A percentile compares a stretch with the other conserved stretches of the same genome.
Conservation (phyloP, 1,284 basidiomycete species). For the Uromyces viciae-fabae region DNA sequence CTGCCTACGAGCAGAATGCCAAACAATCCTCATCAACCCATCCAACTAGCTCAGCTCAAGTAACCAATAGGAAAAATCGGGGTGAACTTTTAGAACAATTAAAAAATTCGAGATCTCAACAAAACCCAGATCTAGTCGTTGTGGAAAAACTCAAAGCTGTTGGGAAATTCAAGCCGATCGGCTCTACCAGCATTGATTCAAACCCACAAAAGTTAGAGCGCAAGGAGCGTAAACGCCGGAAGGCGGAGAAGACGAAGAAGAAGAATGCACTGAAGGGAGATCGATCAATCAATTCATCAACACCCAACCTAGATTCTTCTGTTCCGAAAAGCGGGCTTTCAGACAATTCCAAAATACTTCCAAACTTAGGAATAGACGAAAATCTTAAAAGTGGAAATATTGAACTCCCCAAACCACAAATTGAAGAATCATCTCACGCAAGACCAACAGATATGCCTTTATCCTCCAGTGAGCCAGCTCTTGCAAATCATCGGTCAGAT, state of each 20-base stretch:
- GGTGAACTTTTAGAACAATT: slow-evolving; percentile 36
- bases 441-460: not conserved
- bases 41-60: not conserved
- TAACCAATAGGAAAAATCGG: slow-evolving; percentile 21
- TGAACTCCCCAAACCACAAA: not conserved
- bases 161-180: slow-evolving; percentile 45
- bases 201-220: slow-evolving; percentile 32
- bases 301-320: not conserved
- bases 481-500: not conserved
- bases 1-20: slow-evolving; percentile 23
- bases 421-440: not conserved
- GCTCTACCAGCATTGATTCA: not conserved
- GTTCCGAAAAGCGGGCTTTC: not conserved
- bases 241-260: slow-evolving; percentile 36
- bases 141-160: slow-evolving; percentile 43
- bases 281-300: not conserved
- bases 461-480: not conserved
- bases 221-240: slow-evolving; percentile 39
- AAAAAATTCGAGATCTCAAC: slow-evolving; percentile 4
- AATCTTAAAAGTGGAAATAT: too few species aligned
- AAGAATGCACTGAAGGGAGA: slow-evolving; percentile 33
- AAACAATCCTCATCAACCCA: not conserved
- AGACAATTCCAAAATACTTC: not conserved
- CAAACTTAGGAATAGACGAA: too few species aligned
- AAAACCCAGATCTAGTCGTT: slow-evolving; percentile 25